Evolutionary conservation across 2,329 filamentous ascomycete species (phyloP), one percentile per base, ranked within the genome.

Genomic region (Aspergillus sergii): DNA sequence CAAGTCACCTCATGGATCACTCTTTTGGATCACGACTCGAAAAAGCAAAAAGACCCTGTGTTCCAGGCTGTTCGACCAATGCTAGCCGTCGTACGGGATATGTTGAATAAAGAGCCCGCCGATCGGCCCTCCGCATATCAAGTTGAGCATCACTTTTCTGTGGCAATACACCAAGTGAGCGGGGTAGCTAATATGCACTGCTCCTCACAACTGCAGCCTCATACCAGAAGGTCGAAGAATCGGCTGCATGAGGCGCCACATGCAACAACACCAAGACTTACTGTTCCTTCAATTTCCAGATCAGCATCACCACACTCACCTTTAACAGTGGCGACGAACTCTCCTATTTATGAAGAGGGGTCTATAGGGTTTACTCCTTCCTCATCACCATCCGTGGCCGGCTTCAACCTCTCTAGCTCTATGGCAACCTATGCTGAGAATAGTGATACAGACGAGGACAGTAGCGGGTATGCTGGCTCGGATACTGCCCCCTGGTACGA

Each of bases 1-100:
- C 85, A 86, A 66, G 77, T 88, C 6, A 78, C 81, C n/a, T 81
- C 81, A 0, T 89, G 87, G 86, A 83, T 88, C 58, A 76, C 78
- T 1, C 65, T 79, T 2, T 69, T 87, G 7, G 81, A 85, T 50
- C 77, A 79, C n/a, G 81, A 84, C 9, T 82, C 80, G 6, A 71
- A 76, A 60, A 81, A 82, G 64, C 74, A 74, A 5, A 79, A 79
- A 58, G 76, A 79, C 45, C 68, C 72, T 1, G 70, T 71, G 2
- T 81, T 79, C 53, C 71, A 73, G 56, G 77, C 77, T 10, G 74
- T 81, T 12, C 73, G 75, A 23, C 70, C 75, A 2, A 77, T 81
- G 67, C 67, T 81, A 3, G 72, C 74, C 16, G 71, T 79, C 3
- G 66, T 78, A 1, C 68, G 77, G 21, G 72, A 73, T 48, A 81